Conservation (phyloP, 148 eudicot genomes). For the Spergularia marina region DNA sequence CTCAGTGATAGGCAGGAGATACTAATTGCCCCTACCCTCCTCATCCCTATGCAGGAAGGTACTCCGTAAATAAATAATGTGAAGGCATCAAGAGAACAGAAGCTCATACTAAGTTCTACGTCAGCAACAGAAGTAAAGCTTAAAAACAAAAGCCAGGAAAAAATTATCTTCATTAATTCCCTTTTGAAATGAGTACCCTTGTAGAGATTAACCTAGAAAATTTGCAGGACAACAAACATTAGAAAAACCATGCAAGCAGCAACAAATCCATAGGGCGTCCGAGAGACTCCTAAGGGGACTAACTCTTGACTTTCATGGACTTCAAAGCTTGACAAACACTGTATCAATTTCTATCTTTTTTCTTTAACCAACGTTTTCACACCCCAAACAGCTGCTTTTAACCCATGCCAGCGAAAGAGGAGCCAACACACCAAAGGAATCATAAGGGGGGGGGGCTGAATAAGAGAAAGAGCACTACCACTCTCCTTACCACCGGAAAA, state of each 20-base stretch:
- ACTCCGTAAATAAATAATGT: background rate
- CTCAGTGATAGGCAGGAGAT: too few species aligned
- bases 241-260: background rate
- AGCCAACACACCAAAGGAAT: conserved; percentile 4
- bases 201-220: background rate
- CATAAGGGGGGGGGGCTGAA: background rate
- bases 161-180: background rate
- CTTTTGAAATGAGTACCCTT: background rate
- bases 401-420: background rate
- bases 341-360: background rate
- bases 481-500: background rate
- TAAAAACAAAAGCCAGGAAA: background rate
- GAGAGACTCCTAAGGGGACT: background rate
- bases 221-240: background rate
- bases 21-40: background rate
- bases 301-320: background rate
- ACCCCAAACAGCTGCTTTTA: background rate
- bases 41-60: background rate
- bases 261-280: background rate
- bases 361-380: background rate
- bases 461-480: background rate
- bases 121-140: background rate
- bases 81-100: background rate
- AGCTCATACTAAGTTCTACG: background rate
- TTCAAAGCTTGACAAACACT: background rate